phyloP scores from a whole-genome alignment of 164 flowering plant genomes.

The Kingdonia uniflora region DNA sequence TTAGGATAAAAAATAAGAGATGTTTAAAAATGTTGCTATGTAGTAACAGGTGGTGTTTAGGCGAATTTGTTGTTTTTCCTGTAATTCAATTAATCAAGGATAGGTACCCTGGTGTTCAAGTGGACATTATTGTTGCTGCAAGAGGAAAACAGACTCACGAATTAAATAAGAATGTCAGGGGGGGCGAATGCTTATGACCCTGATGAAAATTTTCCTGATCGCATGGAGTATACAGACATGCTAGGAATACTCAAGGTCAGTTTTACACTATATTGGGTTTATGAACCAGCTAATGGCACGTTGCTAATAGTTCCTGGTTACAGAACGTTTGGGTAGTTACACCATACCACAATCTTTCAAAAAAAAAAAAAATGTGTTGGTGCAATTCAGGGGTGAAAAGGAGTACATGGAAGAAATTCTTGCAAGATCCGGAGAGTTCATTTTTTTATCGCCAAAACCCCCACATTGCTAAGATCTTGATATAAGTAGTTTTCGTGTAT shows the following conservation, averaged over 20 bases:
- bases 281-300: too few species aligned
- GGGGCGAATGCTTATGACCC: slow-evolving; percentile 71
- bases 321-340: too few species aligned
- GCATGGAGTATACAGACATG: slow-evolving; percentile 79
- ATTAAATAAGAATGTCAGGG: slow-evolving; percentile 86
- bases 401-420: too few species aligned
- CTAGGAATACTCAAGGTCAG: slow-evolving; percentile 71
- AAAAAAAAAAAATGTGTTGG: too few species aligned
- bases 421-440: too few species aligned
- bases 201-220: slow-evolving; percentile 68
- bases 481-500: too few species aligned
- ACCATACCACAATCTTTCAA: too few species aligned
- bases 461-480: too few species aligned
- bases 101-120: slow-evolving; percentile 83
- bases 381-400: too few species aligned
- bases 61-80: slow-evolving; percentile 83
- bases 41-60: slow-evolving; percentile 75
- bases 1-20: slow-evolving; percentile 62
- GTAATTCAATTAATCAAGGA: slow-evolving; percentile 76
- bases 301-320: too few species aligned
- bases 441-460: too few species aligned
- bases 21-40: slow-evolving; percentile 75
- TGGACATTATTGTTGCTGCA: slow-evolving; percentile 50
- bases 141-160: slow-evolving; percentile 83
- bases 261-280: too few species aligned